Base-by-base conservation (phyloP, 2,329 filamentous ascomycete genomes). In the Colletotrichum tofieldiae region DNA sequence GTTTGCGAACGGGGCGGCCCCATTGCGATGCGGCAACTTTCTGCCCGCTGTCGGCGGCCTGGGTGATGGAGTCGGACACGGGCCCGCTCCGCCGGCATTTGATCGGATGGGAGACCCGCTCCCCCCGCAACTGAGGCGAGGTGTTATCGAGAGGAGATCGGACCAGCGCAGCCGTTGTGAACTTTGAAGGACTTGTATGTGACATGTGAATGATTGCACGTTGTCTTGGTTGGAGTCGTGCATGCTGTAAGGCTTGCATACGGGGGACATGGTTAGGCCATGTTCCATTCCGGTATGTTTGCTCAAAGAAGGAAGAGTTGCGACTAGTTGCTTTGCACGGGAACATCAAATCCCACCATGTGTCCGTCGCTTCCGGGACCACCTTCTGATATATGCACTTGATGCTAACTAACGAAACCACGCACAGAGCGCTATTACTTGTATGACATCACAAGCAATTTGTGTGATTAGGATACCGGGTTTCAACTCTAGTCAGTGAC, bases 1-100 rank as follows among this genome's bases (percentile, higher is more conserved):
- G 61, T 54, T 64, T 55, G 49, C 41, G 58, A 35, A 60, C 56
- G 54, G 35, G 29, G 29, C 29, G 9, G 12, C 51, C 16, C 26
- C 14, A 52, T 6, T 43, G 41, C 41, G 12, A 18, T 6, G 41
- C 41, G 41, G 41, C 41, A 43, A 43, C 41, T 43, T 43, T 43
- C 41, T 43, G 41, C 41, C 41, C 41, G 41, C 16, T 43, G 8
- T 43, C 41, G 41, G 41, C 41, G 18, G 14, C 6, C 41, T 43
- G 41, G 41, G 47, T 26, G 55, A 41, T 18, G 55, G 55, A 7
- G 18, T 58, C 37, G 35, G 54, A 26, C n/a, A n/a, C 35, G 35
- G 35, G 54, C 54, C 54, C 54, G 35, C 54, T 58, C 35, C 12
- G 32, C 55, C 55, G 55, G 55, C 35, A 16, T 58, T 26, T 26